Conservation (phyloP, 371 early-diverging fungal species). For the Mortierella sp. region DNA sequence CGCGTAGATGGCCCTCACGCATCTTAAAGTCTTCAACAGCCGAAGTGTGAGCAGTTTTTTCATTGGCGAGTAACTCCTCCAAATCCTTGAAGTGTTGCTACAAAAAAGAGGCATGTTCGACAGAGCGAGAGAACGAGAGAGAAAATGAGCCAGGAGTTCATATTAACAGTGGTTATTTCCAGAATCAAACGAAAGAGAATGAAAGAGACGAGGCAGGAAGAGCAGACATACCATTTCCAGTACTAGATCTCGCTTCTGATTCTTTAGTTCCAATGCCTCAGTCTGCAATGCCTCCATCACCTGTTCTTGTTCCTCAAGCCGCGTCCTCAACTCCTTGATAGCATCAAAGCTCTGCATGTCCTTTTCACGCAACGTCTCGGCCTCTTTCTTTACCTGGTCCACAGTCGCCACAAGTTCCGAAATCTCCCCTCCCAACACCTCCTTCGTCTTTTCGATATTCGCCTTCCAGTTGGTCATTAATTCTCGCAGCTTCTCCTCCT, state of each 20-base stretch:
- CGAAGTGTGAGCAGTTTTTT: constrained; percentile 39
- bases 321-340: neutral
- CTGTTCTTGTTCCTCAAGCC: constrained; percentile 1
- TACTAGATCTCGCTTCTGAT: constrained; percentile 11
- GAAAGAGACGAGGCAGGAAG: too few relatives aligned
- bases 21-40: constrained; percentile 67
- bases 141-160: too few relatives aligned
- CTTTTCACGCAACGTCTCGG: neutral
- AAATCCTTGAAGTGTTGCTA: constrained; percentile 38
- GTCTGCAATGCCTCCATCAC: constrained; percentile 7
- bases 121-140: too few relatives aligned
- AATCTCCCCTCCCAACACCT: constrained; percentile 24
- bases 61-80: constrained; percentile 29
- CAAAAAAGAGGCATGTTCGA: too few relatives aligned
- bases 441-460: constrained; percentile 60
- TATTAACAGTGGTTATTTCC: too few relatives aligned
- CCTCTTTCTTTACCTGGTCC: constrained; percentile 2
- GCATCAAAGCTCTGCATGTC: constrained; percentile 3
- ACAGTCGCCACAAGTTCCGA: constrained; percentile 9
- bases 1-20: constrained; percentile 73
- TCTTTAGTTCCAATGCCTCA: constrained; percentile 11
- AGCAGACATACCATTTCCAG: constrained; percentile 25
- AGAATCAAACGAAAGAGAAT: too few relatives aligned
- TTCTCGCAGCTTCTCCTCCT: constrained; percentile 43
- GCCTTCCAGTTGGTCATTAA: constrained; percentile 48